Percentiles rank a stretch among this genome's conserved stretches.
Conservation (phyloP, 1,284 basidiomycete genomes). For the Ustilago nuda region DNA sequence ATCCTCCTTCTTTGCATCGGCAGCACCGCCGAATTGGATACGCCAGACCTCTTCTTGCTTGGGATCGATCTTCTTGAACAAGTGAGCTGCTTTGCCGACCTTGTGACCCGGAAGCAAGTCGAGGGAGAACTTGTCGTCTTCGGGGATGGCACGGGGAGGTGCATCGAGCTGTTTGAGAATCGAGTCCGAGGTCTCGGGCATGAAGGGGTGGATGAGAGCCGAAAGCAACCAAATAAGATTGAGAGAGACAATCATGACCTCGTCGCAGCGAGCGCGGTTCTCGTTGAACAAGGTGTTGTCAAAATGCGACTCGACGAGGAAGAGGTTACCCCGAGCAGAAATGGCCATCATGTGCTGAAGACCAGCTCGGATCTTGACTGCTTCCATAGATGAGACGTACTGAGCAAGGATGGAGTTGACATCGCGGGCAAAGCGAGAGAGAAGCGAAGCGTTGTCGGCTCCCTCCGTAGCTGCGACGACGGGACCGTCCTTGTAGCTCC, state of each 20-base stretch:
- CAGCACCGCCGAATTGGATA: constrained; percentile 80
- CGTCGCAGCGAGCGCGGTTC: constrained; percentile 85
- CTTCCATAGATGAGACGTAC: constrained; percentile 89
- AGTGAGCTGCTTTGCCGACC: constrained; percentile 85
- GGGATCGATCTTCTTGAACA: constrained; percentile 95
- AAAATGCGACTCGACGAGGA: constrained; percentile 90
- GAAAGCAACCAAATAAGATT: constrained; percentile 94
- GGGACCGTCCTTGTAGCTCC: constrained; percentile 46
- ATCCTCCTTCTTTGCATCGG: constrained; percentile 39
- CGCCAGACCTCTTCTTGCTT: constrained; percentile 88
- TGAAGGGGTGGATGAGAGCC: constrained; percentile 90
- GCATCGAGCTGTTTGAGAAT: constrained; percentile 92
- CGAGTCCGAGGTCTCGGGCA: constrained; percentile 86
- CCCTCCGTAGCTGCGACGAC: constrained; percentile 34
- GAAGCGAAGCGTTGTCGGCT: constrained; percentile 39
- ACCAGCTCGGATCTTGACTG: constrained; percentile 87
- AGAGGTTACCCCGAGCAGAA: constrained; percentile 91
- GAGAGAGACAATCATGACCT: constrained; percentile 85
- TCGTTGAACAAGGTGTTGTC: constrained; percentile 88
- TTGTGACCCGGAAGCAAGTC: constrained; percentile 89
- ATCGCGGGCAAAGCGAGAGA: constrained; percentile 77
- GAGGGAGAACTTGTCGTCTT: constrained; percentile 72
- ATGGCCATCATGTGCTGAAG: constrained; percentile 89
- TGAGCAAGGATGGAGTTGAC: constrained; percentile 83
- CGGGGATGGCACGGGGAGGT: constrained; percentile 78